Evolutionary conservation across 306 rosid species (phyloP), one percentile per base, ranked within the genome.

Genomic region (Bauhinia variegata): DNA sequence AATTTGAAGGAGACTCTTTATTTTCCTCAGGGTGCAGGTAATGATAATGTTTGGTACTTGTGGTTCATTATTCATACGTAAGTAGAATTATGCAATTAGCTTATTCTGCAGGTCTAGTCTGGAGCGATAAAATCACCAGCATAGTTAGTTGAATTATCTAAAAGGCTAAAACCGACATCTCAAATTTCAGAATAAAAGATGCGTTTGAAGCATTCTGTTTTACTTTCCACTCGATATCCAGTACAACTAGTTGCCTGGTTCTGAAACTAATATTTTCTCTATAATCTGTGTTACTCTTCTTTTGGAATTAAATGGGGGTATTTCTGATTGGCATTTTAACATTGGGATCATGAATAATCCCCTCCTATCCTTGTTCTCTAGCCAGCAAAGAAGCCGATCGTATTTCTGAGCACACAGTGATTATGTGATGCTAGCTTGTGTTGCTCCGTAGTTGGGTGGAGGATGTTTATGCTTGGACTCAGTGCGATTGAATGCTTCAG

Each of bases 21-120:
- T 78, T 89, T 93, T 74, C 86, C 99, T 57, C 89, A 85, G 68
- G 78, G 77, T 69, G 78, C 91, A 75, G 95, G 97, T 90, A 75
- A 64, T 51, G 44, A 55, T 32, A 32, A 11, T 36, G 13, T 36
- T 60, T 33, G 23, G 2, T 8, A 42, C 30, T 57, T 70, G 32
- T 41, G 47, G 60, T 49, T 57, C n/a, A n/a, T 64, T 57, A 53
- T 19, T 4, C 1, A 42, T 2, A 18, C 23, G 37, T 50, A 63
- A 38, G 46, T 51, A 12, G 51, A 58, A 67, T 46, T 56, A 16
- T 1, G 10, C 42, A 43, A 30, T 42, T 9, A 23, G 14, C 15
- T 60, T 79, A 9, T n/a, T 46, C 54, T 15, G 7, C 39, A 55
- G 38, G 18, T 38, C 14, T 7, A 14, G 10, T 60, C 8, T 71